These are phyloP conservation scores for Otatea glauca DNA, from an alignment of 176 grass and related monocot species.

Conservation along the genomic window DNA sequence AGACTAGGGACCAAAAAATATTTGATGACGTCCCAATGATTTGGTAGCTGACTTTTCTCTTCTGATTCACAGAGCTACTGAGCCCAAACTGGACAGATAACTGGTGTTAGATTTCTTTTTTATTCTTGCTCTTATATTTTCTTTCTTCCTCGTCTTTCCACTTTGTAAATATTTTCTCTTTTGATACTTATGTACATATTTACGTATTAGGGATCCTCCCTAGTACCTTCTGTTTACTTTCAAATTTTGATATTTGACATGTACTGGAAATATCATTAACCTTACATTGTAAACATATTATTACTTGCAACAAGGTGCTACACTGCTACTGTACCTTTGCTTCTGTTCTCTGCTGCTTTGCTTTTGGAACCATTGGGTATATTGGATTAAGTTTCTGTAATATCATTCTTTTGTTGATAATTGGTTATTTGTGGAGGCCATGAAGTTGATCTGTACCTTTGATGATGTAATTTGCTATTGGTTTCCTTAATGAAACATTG, in stretches of 20 bases:
- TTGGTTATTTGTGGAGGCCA: conserved; percentile 11
- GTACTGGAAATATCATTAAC: neutral
- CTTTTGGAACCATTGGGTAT: neutral
- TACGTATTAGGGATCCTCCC: neutral
- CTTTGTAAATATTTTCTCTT: neutral
- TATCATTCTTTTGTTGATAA: neutral
- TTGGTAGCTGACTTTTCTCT: neutral
- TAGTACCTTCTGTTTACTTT: neutral
- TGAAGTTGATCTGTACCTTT: neutral
- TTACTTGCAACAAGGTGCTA: neutral
- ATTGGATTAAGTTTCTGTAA: neutral
- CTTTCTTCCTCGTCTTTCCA: neutral
- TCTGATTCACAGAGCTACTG: neutral
- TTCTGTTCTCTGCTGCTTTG: conserved; percentile 5
- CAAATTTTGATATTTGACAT: neutral
- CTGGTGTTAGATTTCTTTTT: neutral
- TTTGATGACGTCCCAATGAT: neutral
- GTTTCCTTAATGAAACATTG: neutral
- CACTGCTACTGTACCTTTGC: neutral
- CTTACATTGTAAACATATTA: neutral
- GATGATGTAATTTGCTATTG: neutral
- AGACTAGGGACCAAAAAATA: neutral
- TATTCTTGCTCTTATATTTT: conserved; percentile 2
- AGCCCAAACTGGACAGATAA: neutral
- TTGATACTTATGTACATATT: neutral